Percentiles rank a stretch among this genome's conserved stretches.
Evolutionary conservation across 2,329 filamentous ascomycete species (phyloP).

Genomic region (Aspergillus persii): DNA sequence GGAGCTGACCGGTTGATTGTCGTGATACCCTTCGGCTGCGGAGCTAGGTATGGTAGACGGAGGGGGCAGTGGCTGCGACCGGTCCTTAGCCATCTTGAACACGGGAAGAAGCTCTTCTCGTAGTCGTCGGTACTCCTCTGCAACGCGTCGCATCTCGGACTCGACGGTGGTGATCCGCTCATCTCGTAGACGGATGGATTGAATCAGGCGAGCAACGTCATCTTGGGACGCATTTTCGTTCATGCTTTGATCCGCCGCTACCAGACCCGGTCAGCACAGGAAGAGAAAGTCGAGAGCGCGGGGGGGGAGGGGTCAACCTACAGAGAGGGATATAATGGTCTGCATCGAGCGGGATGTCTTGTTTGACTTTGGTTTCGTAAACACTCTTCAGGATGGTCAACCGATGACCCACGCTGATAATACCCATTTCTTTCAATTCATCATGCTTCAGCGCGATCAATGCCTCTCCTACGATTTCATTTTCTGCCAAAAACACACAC

Average conservation of each 20-base stretch:
- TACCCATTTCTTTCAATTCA: constrained; percentile 92
- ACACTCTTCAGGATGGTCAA: constrained; percentile 93
- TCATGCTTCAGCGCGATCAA: constrained; percentile 85
- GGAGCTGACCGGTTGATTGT: constrained; percentile 41
- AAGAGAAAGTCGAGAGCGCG: neutral
- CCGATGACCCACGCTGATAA: constrained; percentile 87
- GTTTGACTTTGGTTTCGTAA: constrained; percentile 92
- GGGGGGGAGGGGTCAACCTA: constrained; percentile 52
- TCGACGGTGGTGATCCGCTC: constrained; percentile 84
- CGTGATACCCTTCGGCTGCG: constrained; percentile 24
- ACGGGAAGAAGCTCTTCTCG: constrained; percentile 90
- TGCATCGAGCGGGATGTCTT: constrained; percentile 84
- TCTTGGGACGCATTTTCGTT: constrained; percentile 87
- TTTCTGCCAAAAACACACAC: constrained; percentile 58
- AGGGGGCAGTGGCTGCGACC: constrained; percentile 77
- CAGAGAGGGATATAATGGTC: constrained; percentile 93
- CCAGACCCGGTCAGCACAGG: constrained; percentile 18
- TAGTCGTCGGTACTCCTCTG: constrained; percentile 83
- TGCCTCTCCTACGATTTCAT: constrained; percentile 90
- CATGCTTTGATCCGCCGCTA: constrained; percentile 86
- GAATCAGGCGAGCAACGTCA: constrained; percentile 86
- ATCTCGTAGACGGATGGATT: constrained; percentile 84
- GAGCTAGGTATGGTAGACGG: constrained; percentile 34
- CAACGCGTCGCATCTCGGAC: constrained; percentile 75
- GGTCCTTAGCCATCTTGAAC: constrained; percentile 86